Evolutionary conservation across 2,329 filamentous ascomycete genomes (phyloP), one percentile per base, ranked within the genome.

Genomic region (Neobulgaria alba): DNA sequence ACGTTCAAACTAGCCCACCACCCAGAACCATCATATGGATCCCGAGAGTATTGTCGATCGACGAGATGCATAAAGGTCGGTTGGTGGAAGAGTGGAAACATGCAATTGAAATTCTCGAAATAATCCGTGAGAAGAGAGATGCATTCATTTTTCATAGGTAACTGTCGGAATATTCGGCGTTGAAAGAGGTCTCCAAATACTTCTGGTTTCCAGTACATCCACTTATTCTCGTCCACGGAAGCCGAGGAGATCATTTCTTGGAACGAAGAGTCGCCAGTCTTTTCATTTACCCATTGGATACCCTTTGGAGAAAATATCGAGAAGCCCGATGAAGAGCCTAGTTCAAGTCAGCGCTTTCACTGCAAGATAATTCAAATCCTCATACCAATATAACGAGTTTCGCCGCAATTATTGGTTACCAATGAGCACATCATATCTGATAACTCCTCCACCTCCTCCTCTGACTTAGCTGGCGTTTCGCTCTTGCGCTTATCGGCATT

Each of bases 391-490:
- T 95, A 98, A 63, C 92, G 75, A 5, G 90, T 95, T 67, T 98
- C 92, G 40, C 92, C 92, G 48, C 79, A 84, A 54, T 90, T 88
- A 59, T 95, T 96, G 1, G 90, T 96, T 20, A 98, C 89, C 21
- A 98, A 67, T 2, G 89, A 95, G 63, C 90, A 96, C 92, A 98
- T 96, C 83, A 95, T 92, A 65, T 98, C 92, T 1, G 90, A 95
- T 42, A 98, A 65, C 2, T 80, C 81, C 60, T 93, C 89, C 1
- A 94, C 85, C 55, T 94, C 84, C 50, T 82, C 72, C 51, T 78
- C 74, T 10, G 67, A 68, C 49, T 66, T 69, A 39, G 68, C 72
- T 30, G 62, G 60, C 9, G 61, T 31, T 44, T 58, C 62, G 39
- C 44, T 49, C 37, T 47, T 49, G 9, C 49, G 36, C 31, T 54